Evolutionary conservation across 805 yeast species (phyloP).

Genomic region (Hermanozyma aechmeae): DNA sequence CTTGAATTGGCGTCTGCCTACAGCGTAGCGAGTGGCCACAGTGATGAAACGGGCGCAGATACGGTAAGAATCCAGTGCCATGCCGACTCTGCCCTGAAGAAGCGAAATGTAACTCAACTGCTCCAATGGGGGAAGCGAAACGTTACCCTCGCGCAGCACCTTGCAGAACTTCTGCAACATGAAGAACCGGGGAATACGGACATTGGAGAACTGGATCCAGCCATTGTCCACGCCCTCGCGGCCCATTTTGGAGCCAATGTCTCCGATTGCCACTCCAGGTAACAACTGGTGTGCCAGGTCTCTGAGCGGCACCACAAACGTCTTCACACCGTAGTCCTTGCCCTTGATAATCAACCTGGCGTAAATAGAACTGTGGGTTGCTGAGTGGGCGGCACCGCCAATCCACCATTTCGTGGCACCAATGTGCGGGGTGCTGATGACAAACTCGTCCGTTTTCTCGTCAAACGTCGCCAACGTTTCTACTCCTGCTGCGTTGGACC

Average conservation of each 20-base stretch:
- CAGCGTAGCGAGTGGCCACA: constrained; percentile 35
- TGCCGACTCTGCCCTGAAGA: constrained; percentile 36
- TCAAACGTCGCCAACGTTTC: constrained; percentile 26
- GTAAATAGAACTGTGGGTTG: constrained; percentile 32
- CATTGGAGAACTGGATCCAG: constrained; percentile 38
- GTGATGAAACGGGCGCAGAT: constrained; percentile 32
- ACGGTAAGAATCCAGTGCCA: constrained; percentile 36
- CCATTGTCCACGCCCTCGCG: constrained; percentile 41
- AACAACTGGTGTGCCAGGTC: constrained; percentile 32
- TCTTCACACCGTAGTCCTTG: constrained; percentile 37
- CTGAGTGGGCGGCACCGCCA: constrained; percentile 41
- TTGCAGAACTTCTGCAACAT: constrained; percentile 38
- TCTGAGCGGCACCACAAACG: constrained; percentile 37
- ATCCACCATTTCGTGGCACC: constrained; percentile 46
- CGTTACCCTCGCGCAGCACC: constrained; percentile 31
- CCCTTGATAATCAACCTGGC: constrained; percentile 37
- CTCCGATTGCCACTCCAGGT: constrained; percentile 38
- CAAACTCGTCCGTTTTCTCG: constrained; percentile 29
- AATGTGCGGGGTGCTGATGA: constrained; percentile 37
- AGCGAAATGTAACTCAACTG: constrained; percentile 36
- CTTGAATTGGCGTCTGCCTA: constrained; percentile 38
- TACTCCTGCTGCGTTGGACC: constrained; percentile 12
- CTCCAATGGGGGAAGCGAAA: constrained; percentile 34
- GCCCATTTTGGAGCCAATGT: constrained; percentile 41
- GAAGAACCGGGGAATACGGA: constrained; percentile 34